These are phyloP conservation scores for Epichloe sibirici DNA, from an alignment of 2,329 filamentous ascomycete genomes.

Conservation along the genomic window DNA sequence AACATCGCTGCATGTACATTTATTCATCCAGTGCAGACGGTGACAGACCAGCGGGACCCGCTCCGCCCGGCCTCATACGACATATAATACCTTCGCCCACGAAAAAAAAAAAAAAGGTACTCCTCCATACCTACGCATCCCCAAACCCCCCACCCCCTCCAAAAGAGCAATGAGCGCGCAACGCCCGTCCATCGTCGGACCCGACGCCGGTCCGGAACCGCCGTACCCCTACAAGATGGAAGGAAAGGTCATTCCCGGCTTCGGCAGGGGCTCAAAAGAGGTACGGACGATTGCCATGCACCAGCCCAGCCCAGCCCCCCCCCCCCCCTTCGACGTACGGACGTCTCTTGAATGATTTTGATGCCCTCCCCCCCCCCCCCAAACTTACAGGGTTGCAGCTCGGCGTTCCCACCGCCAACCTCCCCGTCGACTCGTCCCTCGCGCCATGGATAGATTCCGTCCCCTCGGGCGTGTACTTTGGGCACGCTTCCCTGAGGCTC, in stretches of 20 bases:
- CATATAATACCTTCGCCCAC: no score
- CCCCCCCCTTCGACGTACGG: neutral
- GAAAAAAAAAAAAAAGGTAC: no score
- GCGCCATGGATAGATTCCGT: conserved; percentile 50
- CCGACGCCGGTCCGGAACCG: conserved; percentile 56
- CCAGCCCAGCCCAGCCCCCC: neutral
- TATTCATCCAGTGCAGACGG: no score
- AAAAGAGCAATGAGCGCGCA: neutral
- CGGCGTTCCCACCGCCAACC: conserved; percentile 92
- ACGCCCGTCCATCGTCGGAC: conserved; percentile 61
- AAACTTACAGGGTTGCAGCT: conserved; percentile 40
- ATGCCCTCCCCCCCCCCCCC: neutral
- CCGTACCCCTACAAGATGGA: conserved; percentile 79
- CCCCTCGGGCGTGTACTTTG: conserved; percentile 82
- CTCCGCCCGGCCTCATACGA: no score
- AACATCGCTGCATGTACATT: no score
- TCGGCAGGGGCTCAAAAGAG: conserved; percentile 88
- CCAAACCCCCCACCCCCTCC: no score
- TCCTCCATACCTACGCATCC: no score
- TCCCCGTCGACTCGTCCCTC: conserved; percentile 55
- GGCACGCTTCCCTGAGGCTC: conserved; percentile 66
- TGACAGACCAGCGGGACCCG: no score
- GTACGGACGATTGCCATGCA: conserved; percentile 17
- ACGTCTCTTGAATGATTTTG: neutral
- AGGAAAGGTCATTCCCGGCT: conserved; percentile 82